A percentile compares a stretch with the other conserved stretches of the same genome.
phyloP scores from a whole-genome alignment of 176 grass and related monocot species.

The Poa pratensis region DNA sequence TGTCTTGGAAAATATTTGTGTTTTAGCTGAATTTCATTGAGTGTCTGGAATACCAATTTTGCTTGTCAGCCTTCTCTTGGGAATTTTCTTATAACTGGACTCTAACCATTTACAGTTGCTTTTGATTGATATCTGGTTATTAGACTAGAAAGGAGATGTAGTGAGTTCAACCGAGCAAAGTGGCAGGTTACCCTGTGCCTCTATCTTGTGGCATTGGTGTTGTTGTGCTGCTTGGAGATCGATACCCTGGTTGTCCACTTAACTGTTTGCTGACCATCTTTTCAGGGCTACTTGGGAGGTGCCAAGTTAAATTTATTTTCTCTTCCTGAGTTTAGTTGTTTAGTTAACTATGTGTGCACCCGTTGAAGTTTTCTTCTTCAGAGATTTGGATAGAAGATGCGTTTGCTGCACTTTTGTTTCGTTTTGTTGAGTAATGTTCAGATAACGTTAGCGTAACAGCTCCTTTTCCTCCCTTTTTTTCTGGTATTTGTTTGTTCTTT shows the following conservation, averaged over 20 bases:
- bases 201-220: constrained; percentile 29
- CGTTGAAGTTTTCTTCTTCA: background rate
- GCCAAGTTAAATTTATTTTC: background rate
- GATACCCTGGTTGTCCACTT: background rate
- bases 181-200: constrained; percentile 48
- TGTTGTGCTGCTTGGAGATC: constrained; percentile 37
- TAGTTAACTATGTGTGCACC: background rate
- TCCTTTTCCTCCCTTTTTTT: background rate
- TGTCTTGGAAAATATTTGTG: background rate
- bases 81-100: background rate
- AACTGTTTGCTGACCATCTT: background rate
- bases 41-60: background rate
- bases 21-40: constrained; percentile 1
- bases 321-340: background rate
- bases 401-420: background rate
- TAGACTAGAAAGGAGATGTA: background rate
- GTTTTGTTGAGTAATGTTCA: background rate
- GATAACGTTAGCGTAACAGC: background rate
- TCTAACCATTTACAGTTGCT: background rate
- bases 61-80: background rate
- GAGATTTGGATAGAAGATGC: background rate
- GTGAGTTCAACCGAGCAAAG: constrained; percentile 20
- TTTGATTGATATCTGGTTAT: constrained; percentile 1
- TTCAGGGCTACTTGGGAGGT: background rate
- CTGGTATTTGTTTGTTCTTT: background rate